phyloP scores from a whole-genome alignment of 805 yeast species.

The Yarrowia osloensis region DNA sequence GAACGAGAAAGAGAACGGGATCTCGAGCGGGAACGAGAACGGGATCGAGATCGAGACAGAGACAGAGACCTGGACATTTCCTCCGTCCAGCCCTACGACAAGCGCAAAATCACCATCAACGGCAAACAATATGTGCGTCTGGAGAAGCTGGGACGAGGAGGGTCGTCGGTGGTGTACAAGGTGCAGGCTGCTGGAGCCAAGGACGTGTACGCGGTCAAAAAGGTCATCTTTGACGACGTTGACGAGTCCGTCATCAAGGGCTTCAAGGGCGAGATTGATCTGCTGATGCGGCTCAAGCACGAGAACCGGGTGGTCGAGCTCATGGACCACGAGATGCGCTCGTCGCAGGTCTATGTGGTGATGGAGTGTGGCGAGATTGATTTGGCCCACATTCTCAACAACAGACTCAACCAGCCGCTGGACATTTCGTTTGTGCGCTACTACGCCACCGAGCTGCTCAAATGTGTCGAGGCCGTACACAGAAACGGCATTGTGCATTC shows the following conservation, averaged over 20 bases:
- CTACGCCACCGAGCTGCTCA: conserved; percentile 73
- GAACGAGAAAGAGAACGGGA: not conserved
- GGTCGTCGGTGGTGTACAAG: conserved; percentile 86
- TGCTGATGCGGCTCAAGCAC: conserved; percentile 59
- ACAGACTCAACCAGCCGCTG: conserved; percentile 52
- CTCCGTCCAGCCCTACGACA: conserved; percentile 34
- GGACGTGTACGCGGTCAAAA: conserved; percentile 73
- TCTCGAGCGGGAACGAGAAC: not conserved
- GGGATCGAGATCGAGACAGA: not conserved
- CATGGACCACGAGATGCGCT: conserved; percentile 69
- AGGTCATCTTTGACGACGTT: conserved; percentile 72
- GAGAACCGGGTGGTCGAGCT: conserved; percentile 76
- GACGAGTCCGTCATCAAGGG: conserved; percentile 73
- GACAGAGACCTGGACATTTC: conserved; percentile 6
- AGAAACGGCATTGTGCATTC: conserved; percentile 81
- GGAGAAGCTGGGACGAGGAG: conserved; percentile 86
- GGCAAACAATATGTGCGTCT: conserved; percentile 67
- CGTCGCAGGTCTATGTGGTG: conserved; percentile 65
- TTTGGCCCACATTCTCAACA: conserved; percentile 74
- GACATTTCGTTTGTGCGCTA: conserved; percentile 78
- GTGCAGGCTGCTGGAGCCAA: conserved; percentile 56
- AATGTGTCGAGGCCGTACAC: conserved; percentile 88
- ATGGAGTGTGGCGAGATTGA: conserved; percentile 97
- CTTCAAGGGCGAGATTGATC: conserved; percentile 86
- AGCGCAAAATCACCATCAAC: conserved; percentile 51